These are phyloP conservation scores for Tulasnella sp. DNA, from an alignment of 768 basidiomycete species.

Conservation along the genomic window DNA sequence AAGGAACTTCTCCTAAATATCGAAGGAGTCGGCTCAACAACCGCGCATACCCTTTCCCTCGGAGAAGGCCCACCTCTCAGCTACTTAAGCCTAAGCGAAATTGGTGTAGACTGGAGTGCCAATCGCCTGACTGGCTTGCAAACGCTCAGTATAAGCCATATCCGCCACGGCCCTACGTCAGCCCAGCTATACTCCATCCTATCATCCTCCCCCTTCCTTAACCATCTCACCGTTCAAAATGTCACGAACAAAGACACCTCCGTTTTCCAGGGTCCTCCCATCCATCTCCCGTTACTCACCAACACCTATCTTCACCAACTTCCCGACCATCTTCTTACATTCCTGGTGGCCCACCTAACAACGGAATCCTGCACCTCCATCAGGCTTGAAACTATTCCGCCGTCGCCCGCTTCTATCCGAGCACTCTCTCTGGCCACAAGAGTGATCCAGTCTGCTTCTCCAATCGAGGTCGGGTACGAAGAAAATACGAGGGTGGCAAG, in stretches of 20 bases:
- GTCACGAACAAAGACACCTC: not conserved
- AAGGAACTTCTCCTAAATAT: not conserved
- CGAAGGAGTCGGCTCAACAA: not conserved
- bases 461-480: not conserved
- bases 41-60: not conserved
- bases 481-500: not conserved
- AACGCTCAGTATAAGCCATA: not conserved
- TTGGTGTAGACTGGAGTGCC: not conserved
- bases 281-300: not conserved
- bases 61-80: not conserved
- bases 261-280: not conserved
- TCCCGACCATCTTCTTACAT: not conserved
- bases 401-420: not conserved
- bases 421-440: not conserved
- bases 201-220: not conserved
- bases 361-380: not conserved
- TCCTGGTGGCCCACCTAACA: not conserved
- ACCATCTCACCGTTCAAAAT: not conserved
- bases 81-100: not conserved
- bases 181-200: not conserved
- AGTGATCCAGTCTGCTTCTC: not conserved
- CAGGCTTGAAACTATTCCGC: not conserved
- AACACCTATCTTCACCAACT: not conserved
- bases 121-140: not conserved
- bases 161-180: not conserved